Evolutionary conservation across 495 filamentous ascomycete genomes (phyloP).

Genomic region (Astrothelium subdiscretum): DNA sequence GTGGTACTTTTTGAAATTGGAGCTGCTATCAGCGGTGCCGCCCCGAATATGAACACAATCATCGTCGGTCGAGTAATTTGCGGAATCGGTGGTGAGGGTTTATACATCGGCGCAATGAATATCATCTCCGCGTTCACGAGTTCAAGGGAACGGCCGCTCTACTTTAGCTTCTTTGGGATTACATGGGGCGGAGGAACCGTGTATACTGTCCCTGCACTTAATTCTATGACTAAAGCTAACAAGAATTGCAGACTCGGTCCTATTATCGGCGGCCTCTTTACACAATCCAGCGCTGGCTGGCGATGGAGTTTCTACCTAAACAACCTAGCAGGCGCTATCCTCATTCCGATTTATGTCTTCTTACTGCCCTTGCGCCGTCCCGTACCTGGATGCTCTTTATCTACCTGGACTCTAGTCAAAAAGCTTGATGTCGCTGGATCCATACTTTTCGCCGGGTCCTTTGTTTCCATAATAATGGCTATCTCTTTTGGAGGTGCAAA

Average conservation of each 20-base stretch:
- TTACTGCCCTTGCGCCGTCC: background rate
- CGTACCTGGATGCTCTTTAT: background rate
- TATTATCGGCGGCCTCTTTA: background rate
- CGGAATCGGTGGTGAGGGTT: constrained; percentile 5
- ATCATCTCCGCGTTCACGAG: constrained; percentile 9
- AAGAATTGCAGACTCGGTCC: background rate
- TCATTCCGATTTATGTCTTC: background rate
- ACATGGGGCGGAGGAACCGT: constrained; percentile 1
- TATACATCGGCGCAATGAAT: constrained; percentile 11
- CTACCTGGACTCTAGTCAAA: background rate
- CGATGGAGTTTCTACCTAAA: background rate
- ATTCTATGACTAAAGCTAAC: background rate
- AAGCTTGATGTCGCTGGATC: background rate
- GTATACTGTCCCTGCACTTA: background rate
- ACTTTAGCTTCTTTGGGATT: background rate
- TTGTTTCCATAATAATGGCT: background rate
- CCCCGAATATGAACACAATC: constrained; percentile 17
- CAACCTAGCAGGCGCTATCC: background rate
- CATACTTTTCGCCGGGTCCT: background rate
- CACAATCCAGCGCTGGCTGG: background rate
- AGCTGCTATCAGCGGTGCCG: constrained; percentile 20
- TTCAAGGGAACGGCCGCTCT: constrained; percentile 5
- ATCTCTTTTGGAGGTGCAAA: background rate
- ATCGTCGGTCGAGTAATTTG: constrained; percentile 20
- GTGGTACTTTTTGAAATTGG: constrained; percentile 17